phyloP scores from a whole-genome alignment of 1,139 yeast genomes.

The Suhomyces yuchorum region DNA sequence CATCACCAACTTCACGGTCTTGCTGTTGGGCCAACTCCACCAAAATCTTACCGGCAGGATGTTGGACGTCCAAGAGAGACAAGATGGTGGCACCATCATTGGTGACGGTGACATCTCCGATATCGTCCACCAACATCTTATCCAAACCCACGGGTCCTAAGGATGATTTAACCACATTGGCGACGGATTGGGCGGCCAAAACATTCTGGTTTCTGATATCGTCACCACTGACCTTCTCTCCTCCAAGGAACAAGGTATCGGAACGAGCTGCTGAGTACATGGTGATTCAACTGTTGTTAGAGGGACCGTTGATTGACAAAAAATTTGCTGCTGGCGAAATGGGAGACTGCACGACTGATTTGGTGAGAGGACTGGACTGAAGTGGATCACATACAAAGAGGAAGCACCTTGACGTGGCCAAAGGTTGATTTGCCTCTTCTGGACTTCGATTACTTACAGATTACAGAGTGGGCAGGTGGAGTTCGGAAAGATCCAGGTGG shows the following conservation, averaged over 20 bases:
- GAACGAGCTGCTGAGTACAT: constrained; percentile 73
- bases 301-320: constrained; percentile 5
- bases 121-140: constrained; percentile 98
- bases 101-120: constrained; percentile 98
- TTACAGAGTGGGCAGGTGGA: too few relatives aligned
- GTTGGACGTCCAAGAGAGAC: constrained; percentile 90
- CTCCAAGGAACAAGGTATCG: constrained; percentile 90
- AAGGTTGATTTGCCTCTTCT: too few relatives aligned
- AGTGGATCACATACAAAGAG: neutral
- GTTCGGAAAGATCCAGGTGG: too few relatives aligned
- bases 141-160: constrained; percentile 98
- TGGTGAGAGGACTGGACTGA: neutral
- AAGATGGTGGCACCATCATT: constrained; percentile 98
- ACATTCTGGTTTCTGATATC: constrained; percentile 97
- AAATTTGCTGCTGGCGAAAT: constrained; percentile 10
- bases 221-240: constrained; percentile 94
- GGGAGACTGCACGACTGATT: constrained; percentile 8
- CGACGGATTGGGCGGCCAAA: constrained; percentile 93
- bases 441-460: too few relatives aligned
- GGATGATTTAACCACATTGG: constrained; percentile 95
- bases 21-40: constrained; percentile 99
- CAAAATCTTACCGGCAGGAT: constrained; percentile 96
- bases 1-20: constrained; percentile 98
- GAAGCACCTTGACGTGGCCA: too few relatives aligned
- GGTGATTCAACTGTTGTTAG: constrained; percentile 4